phyloP scores from a whole-genome alignment of 495 filamentous ascomycete species.

The Penicillium goetzii region DNA sequence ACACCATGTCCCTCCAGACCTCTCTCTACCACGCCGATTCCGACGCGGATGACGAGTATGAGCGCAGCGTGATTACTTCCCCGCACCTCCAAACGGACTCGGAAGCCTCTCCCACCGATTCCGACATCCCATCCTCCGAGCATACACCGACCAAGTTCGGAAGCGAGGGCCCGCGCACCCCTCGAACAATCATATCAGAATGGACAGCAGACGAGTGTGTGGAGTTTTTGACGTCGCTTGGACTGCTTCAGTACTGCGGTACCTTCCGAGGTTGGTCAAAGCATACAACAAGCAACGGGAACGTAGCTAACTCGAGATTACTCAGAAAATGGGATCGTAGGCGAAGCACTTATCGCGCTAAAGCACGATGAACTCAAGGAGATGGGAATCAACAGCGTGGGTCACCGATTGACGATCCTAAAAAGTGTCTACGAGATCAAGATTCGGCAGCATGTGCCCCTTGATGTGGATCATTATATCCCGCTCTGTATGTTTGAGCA shows the following conservation, averaged over 20 bases:
- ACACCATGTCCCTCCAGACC: slow-evolving; percentile 54
- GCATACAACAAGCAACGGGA: not conserved
- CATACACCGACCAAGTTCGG: slow-evolving; percentile 88
- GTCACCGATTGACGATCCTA: slow-evolving; percentile 90
- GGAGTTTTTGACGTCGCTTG: slow-evolving; percentile 78
- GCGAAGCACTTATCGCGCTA: slow-evolving; percentile 85
- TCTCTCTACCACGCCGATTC: slow-evolving; percentile 73
- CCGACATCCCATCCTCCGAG: slow-evolving; percentile 77
- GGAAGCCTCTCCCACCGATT: slow-evolving; percentile 79
- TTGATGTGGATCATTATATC: slow-evolving; percentile 92
- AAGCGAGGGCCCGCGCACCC: slow-evolving; percentile 66
- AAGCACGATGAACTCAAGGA: slow-evolving; percentile 92
- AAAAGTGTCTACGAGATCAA: slow-evolving; percentile 96
- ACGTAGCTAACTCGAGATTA: slow-evolving; percentile 6
- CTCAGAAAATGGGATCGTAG: slow-evolving; percentile 89
- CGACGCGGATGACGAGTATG: slow-evolving; percentile 94
- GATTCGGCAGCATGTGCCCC: slow-evolving; percentile 83
- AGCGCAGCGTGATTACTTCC: slow-evolving; percentile 76
- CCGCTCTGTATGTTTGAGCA: slow-evolving; percentile 73
- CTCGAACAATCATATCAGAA: slow-evolving; percentile 79
- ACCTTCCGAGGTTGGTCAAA: slow-evolving; percentile 70
- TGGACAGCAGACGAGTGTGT: slow-evolving; percentile 90
- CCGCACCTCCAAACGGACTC: slow-evolving; percentile 74
- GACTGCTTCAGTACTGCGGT: slow-evolving; percentile 81
- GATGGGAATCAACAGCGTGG: slow-evolving; percentile 89